Evolutionary conservation across 345 rosid species (phyloP), one percentile per base, ranked within the genome.

Genomic region (Anacardium occidentale): DNA sequence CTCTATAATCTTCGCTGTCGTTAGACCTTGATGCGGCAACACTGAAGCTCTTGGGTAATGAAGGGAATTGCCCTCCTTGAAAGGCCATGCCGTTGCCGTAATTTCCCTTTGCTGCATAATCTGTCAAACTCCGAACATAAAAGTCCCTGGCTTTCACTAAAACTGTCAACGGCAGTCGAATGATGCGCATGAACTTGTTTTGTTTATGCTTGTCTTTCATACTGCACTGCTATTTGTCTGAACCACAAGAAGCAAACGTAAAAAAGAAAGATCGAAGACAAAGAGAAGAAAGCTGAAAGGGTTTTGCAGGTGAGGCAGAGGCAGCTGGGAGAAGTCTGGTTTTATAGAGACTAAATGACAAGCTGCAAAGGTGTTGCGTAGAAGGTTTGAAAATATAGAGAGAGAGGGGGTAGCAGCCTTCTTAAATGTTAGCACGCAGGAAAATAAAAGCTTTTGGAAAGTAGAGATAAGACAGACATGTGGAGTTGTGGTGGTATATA

Each of bases 21-120:
- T 48, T 72, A 1, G 83, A 66, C 42, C 83, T 71, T 7, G 78
- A 55, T 4, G 90, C 77, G 22, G 77, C 66, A 14, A 66, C 74
- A 73, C 93, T 92, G 50, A 79, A 79, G 78, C 96, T 92, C 81
- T 89, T 80, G 0, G 91, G 93, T 73, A 87, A 71, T 44, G 80
- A 40, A 10, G 67, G 52, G 74, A 75, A 53, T 4, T 73, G 69
- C 0, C 83, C 78, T 0, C 56, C 47, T 7, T 74, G 53, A 72
- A 52, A 21, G 57, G 75, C 70, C 52, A 66, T 34, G 59, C 69
- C 29, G 42, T 76, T 44, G 47, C 80, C 70, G 13, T 78, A 77
- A 0, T 80, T 76, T 24, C 67, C 72, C 9, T 78, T 65, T 32
- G 81, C 44, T 4, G 93, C 82, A 64, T 82, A 86, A 7, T 85